A percentile compares a stretch with the other conserved stretches of the same genome.
Conservation (phyloP, 2,329 filamentous ascomycete genomes). For the Diaporthe amygdali region DNA sequence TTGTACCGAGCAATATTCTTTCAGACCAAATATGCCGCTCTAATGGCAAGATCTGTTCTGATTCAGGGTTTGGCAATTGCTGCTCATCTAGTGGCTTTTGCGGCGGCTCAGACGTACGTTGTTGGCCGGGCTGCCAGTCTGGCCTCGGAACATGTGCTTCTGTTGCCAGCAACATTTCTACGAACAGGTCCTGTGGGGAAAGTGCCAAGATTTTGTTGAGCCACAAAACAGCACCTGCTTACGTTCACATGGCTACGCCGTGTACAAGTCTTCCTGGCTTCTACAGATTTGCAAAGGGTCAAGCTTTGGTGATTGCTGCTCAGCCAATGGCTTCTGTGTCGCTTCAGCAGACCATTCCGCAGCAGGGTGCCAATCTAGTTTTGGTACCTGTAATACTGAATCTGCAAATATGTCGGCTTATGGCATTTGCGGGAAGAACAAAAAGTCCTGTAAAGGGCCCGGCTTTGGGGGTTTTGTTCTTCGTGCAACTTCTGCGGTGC, state of each 20-base stretch:
- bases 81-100: background rate
- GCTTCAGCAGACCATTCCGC: background rate
- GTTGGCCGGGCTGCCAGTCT: background rate
- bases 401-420: background rate
- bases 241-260: too few relatives aligned
- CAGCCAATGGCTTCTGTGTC: background rate
- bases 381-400: background rate
- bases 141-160: too few relatives aligned
- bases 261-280: background rate
- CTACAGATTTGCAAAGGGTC: background rate
- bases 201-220: too few relatives aligned
- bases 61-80: background rate
- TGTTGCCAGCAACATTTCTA: too few relatives aligned
- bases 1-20: slow-evolving; percentile 21
- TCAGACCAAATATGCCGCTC: slow-evolving; percentile 30
- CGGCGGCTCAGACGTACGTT: background rate
- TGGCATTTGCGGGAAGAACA: background rate
- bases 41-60: background rate
- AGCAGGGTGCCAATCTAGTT: too few relatives aligned
- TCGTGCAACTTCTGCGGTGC: background rate
- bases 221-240: too few relatives aligned
- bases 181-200: too few relatives aligned
- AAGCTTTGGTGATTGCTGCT: background rate
- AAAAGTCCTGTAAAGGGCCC: background rate
- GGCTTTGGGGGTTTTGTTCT: background rate